Evolutionary conservation across 306 rosid species (phyloP).

Genomic region (Sphenostylis stenocarpa): DNA sequence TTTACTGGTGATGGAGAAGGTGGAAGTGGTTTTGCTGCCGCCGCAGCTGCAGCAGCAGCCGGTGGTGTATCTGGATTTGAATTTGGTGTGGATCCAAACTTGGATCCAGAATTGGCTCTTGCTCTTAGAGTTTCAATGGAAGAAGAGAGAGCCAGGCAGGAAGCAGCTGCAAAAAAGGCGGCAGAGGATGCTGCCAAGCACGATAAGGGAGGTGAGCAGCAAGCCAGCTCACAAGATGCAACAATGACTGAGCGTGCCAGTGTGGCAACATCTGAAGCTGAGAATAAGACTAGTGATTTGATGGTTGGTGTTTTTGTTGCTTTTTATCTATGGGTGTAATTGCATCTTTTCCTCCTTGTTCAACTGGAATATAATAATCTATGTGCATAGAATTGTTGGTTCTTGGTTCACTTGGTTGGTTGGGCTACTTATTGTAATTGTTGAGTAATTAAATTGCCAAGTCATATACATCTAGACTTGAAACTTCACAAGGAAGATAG

Average conservation of each 20-base stretch:
- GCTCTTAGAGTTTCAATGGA: constrained; percentile 99
- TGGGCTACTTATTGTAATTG: neutral
- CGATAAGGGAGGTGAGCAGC: constrained; percentile 77
- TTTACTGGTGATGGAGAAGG: constrained; percentile 99
- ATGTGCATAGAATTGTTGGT: neutral
- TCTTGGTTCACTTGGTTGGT: neutral
- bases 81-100: constrained; percentile 98
- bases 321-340: constrained; percentile 6
- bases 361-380: constrained; percentile 1
- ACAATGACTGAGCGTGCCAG: constrained; percentile 78
- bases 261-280: constrained; percentile 63
- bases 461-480: neutral
- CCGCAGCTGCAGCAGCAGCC: constrained; percentile 92
- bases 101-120: constrained; percentile 98
- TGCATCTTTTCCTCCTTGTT: neutral
- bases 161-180: constrained; percentile 97
- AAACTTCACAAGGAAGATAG: constrained; percentile 18
- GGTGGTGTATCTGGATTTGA: constrained; percentile 93
- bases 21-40: constrained; percentile 93
- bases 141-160: constrained; percentile 99
- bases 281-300: constrained; percentile 71
- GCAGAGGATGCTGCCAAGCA: constrained; percentile 80
- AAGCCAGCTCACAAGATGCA: constrained; percentile 84
- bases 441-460: constrained; percentile 8
- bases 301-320: constrained; percentile 40